These are phyloP conservation scores for Endocladia muricata DNA, from an alignment of 31 red algal species.

Conservation along the genomic window DNA sequence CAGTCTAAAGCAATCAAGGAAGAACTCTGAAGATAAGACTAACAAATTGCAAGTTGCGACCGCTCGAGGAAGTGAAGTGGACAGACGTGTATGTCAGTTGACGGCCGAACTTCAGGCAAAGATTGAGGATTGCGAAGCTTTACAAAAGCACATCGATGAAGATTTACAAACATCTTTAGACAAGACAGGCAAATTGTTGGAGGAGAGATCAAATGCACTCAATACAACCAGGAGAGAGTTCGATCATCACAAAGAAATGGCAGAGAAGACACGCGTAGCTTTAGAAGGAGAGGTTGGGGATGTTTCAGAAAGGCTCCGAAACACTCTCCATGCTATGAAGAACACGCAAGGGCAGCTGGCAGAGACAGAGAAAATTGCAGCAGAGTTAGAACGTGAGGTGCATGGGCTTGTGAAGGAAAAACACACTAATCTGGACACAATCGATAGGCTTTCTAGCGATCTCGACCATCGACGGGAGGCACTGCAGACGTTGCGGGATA, in stretches of 20 bases:
- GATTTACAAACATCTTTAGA: neutral
- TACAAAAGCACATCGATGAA: neutral
- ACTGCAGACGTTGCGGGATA: neutral
- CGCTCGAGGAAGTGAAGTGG: neutral
- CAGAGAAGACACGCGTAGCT: constrained; percentile 1
- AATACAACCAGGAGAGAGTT: neutral
- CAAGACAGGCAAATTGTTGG: neutral
- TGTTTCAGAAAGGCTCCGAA: neutral
- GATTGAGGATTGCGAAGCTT: neutral
- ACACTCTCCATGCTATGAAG: neutral
- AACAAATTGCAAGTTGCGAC: neutral
- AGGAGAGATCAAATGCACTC: neutral
- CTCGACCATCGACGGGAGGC: constrained; percentile 10
- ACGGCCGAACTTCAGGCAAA: neutral
- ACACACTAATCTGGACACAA: neutral
- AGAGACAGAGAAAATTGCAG: neutral
- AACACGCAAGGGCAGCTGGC: neutral
- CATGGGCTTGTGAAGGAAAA: neutral
- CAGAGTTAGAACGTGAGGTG: neutral
- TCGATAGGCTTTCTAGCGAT: neutral
- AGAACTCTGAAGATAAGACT: constrained; percentile 1
- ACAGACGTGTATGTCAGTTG: neutral
- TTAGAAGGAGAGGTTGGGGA: neutral
- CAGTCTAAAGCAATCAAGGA: neutral
- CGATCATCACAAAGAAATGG: neutral